These are phyloP conservation scores for Exobasidium cylindrosporum DNA, from an alignment of 1,284 basidiomycete species.

Conservation along the genomic window DNA sequence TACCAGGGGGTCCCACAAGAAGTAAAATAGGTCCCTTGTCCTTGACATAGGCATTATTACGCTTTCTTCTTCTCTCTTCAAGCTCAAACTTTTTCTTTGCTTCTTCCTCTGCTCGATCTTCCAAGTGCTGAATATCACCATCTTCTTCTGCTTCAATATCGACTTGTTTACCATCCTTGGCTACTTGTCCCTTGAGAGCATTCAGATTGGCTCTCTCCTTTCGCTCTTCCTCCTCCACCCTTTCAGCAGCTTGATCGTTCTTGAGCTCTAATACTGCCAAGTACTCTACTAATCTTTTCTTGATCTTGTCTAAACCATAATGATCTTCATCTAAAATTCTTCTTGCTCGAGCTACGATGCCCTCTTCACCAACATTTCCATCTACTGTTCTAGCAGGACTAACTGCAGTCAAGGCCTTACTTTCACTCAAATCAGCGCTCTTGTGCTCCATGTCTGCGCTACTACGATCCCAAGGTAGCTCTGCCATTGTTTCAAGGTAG, in stretches of 20 bases:
- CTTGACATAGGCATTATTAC: constrained; percentile 18
- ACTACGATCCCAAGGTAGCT: constrained; percentile 54
- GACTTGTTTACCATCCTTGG: constrained; percentile 18
- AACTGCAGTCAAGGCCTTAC: not conserved
- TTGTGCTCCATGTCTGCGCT: constrained; percentile 32
- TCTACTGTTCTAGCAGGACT: not conserved
- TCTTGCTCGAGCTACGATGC: constrained; percentile 45
- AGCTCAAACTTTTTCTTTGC: constrained; percentile 14
- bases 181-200: not conserved
- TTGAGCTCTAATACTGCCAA: constrained; percentile 57
- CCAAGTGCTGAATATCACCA: constrained; percentile 8
- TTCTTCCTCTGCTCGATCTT: constrained; percentile 21
- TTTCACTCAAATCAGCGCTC: constrained; percentile 8
- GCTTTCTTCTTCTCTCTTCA: constrained; percentile 16
- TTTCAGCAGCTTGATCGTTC: constrained; percentile 47
- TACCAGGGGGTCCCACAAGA: constrained; percentile 59
- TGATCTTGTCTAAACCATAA: constrained; percentile 58
- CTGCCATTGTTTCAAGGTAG: constrained; percentile 55
- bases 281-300: constrained; percentile 58
- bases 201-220: not conserved
- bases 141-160: constrained; percentile 4
- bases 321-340: constrained; percentile 57
- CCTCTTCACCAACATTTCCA: constrained; percentile 22
- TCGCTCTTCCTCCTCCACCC: constrained; percentile 32
- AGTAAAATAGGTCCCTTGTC: constrained; percentile 74